Percentiles rank a stretch among this genome's conserved stretches.
Conservation (phyloP, 2,329 filamentous ascomycete genomes). For the Diaporthe amygdali region DNA sequence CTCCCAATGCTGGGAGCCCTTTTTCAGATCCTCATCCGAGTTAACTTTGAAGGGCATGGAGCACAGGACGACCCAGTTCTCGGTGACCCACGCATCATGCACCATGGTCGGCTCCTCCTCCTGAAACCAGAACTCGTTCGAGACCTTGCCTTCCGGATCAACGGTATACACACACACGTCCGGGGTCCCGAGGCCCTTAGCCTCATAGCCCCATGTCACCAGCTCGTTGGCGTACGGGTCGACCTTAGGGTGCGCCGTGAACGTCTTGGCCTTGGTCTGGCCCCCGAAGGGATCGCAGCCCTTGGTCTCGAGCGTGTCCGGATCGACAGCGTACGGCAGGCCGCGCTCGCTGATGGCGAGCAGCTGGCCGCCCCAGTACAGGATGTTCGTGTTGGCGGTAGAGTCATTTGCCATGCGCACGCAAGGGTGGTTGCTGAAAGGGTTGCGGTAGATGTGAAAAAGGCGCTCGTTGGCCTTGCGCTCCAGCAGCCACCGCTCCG, state of each 20-base stretch:
- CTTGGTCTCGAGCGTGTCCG: conserved; percentile 45
- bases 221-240: conserved; percentile 45
- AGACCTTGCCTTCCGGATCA: conserved; percentile 34
- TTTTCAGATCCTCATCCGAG: not conserved
- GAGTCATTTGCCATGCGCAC: conserved; percentile 34
- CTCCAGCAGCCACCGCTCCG: conserved; percentile 45
- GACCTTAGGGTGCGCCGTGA: conserved; percentile 49
- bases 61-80: conserved; percentile 40
- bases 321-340: conserved; percentile 47
- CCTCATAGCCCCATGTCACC: conserved; percentile 47
- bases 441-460: conserved; percentile 45
- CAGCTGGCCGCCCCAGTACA: conserved; percentile 52
- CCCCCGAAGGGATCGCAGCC: conserved; percentile 48
- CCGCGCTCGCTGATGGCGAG: conserved; percentile 54
- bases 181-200: conserved; percentile 42
- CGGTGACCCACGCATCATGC: conserved; percentile 46
- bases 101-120: conserved; percentile 44
- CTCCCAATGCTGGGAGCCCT: not conserved
- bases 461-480: conserved; percentile 40
- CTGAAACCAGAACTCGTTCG: conserved; percentile 34
- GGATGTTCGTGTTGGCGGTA: conserved; percentile 57
- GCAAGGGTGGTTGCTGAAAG: conserved; percentile 42
- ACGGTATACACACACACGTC: conserved; percentile 44
- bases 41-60: not conserved
- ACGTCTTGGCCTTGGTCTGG: conserved; percentile 42